These are phyloP conservation scores for Silene conica DNA, from an alignment of 148 eudicot species.

Conservation along the genomic window DNA sequence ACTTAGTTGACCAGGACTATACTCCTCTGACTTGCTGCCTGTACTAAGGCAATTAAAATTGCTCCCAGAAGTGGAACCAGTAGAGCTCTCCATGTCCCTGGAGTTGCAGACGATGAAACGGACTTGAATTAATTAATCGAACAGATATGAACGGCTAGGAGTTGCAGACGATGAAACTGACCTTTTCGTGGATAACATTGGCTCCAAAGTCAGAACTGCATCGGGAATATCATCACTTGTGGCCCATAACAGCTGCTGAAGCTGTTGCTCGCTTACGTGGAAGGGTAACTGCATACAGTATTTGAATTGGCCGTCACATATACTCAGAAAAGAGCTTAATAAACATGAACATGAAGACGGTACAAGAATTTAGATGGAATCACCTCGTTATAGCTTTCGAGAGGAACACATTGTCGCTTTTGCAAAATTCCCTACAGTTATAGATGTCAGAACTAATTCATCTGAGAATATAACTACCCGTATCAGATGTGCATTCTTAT, in stretches of 20 bases:
- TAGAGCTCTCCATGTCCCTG: conserved; percentile 34
- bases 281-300: conserved; percentile 20
- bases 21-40: conserved; percentile 23
- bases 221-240: conserved; percentile 29
- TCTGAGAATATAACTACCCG: too few relatives aligned
- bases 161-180: too few relatives aligned
- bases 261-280: conserved; percentile 25
- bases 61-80: conserved; percentile 30
- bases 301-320: background rate
- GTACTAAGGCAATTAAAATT: conserved; percentile 25
- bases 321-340: background rate
- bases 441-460: background rate
- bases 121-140: too few relatives aligned
- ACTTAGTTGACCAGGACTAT: conserved; percentile 30
- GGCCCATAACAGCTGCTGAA: conserved; percentile 29
- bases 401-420: conserved; percentile 15
- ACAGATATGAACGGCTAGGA: background rate
- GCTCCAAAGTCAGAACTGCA: conserved; percentile 22
- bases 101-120: too few relatives aligned
- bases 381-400: conserved; percentile 27
- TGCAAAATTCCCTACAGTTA: conserved; percentile 20
- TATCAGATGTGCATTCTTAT: background rate
- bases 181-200: conserved; percentile 34
- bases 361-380: background rate
- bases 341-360: too few relatives aligned